Conservation (phyloP, 2,329 filamentous ascomycete species). For the Xylariaceae sp. region DNA sequence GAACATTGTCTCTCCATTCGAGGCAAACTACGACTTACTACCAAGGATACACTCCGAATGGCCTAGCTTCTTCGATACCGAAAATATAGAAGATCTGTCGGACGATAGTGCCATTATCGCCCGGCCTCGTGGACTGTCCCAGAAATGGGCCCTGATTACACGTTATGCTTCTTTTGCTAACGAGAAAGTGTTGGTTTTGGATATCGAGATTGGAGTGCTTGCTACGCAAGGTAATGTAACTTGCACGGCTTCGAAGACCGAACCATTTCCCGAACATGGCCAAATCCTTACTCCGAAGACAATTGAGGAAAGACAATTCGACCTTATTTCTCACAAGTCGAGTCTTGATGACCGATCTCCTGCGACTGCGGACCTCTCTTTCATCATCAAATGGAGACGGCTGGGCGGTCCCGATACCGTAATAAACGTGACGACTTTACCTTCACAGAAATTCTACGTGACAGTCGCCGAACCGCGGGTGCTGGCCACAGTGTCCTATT, state of each 20-base stretch:
- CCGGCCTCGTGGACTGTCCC: slow-evolving; percentile 57
- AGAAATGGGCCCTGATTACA: slow-evolving; percentile 75
- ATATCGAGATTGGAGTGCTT: slow-evolving; percentile 57
- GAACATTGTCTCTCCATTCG: slow-evolving; percentile 75
- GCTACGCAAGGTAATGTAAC: slow-evolving; percentile 56
- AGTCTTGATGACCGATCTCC: slow-evolving; percentile 77
- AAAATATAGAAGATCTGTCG: slow-evolving; percentile 38
- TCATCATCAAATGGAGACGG: slow-evolving; percentile 74
- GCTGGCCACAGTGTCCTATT: slow-evolving; percentile 53
- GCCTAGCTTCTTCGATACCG: slow-evolving; percentile 77
- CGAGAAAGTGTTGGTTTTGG: slow-evolving; percentile 60
- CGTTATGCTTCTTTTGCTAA: slow-evolving; percentile 70
- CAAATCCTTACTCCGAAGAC: slow-evolving; percentile 57
- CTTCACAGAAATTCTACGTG: slow-evolving; percentile 73
- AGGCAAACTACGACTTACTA: slow-evolving; percentile 82
- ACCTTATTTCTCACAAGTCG: slow-evolving; percentile 67
- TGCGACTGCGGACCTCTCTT: slow-evolving; percentile 65
- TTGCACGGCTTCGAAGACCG: slow-evolving; percentile 44
- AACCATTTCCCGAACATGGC: slow-evolving; percentile 37
- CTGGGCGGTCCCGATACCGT: slow-evolving; percentile 20
- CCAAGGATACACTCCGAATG: slow-evolving; percentile 76
- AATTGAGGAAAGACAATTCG: slow-evolving; percentile 67
- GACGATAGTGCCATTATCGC: slow-evolving; percentile 30
- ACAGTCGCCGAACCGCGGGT: slow-evolving; percentile 84
- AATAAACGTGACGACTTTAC: slow-evolving; percentile 61